Conservation (phyloP, 1,284 basidiomycete species). For the Sanguinoderma infundibulare region DNA sequence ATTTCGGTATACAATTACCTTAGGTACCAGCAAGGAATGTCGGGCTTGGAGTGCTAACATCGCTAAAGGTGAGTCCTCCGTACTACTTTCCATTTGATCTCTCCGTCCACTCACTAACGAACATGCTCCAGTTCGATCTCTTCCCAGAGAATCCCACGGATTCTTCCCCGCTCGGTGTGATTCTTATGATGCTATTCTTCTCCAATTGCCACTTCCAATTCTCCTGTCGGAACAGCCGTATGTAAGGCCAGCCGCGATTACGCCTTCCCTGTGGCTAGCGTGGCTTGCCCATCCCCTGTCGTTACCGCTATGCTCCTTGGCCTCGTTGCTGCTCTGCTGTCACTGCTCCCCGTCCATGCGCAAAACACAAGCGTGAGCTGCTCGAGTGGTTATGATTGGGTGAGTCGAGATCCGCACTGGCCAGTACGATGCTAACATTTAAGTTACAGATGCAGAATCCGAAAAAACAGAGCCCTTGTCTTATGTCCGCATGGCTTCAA, state of each 20-base stretch:
- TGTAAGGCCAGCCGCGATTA: no score
- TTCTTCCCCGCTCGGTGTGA: no score
- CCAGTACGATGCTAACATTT: neutral
- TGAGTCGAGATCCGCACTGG: neutral
- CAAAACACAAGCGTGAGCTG: neutral
- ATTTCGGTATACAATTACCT: no score
- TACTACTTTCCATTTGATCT: neutral
- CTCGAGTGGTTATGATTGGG: neutral
- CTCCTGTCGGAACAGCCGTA: no score
- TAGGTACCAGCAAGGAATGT: no score
- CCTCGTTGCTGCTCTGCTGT: neutral
- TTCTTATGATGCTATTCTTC: no score
- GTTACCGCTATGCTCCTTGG: neutral
- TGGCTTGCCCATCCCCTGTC: neutral
- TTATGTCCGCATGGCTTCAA: neutral
- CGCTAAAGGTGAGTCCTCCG: neutral
- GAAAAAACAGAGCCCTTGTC: neutral
- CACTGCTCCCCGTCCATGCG: neutral
- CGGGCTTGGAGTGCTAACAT: neutral
- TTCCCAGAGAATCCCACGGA: neutral
- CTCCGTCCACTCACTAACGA: neutral
- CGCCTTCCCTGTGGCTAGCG: no score
- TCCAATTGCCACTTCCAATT: no score
- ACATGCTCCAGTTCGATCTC: neutral
- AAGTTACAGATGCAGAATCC: neutral